Evolutionary conservation across 2,329 filamentous ascomycete genomes (phyloP).

Genomic region (Cryphonectria japonica): DNA sequence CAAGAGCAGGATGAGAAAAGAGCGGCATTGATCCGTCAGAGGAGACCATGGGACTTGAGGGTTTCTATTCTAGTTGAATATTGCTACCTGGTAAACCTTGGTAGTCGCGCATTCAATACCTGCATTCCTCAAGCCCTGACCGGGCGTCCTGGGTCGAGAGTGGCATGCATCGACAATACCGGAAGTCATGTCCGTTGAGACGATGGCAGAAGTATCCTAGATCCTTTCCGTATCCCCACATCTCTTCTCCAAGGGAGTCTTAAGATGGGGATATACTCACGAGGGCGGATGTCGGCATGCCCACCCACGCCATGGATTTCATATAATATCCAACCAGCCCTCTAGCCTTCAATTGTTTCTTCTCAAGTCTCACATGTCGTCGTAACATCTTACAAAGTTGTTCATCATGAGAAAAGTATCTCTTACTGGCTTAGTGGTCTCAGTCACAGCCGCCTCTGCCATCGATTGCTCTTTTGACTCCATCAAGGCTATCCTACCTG

Average conservation of each 20-base stretch:
- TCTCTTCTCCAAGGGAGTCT: neutral
- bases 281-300: neutral
- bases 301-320: neutral
- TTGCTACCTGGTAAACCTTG: neutral
- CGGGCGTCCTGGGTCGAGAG: neutral
- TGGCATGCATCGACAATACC: neutral
- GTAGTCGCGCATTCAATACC: neutral
- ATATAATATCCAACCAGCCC: neutral
- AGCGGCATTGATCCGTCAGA: neutral
- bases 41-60: neutral
- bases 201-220: neutral
- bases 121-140: neutral
- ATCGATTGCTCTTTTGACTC: neutral
- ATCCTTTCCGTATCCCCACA: neutral
- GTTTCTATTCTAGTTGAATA: neutral
- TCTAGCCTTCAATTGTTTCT: neutral
- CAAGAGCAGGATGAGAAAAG: neutral
- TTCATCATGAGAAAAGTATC: neutral
- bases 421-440: neutral
- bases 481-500: neutral
- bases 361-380: neutral
- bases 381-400: neutral
- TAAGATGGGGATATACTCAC: neutral
- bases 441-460: neutral
- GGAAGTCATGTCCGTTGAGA: neutral